These are phyloP conservation scores for Ricinus communis DNA, from an alignment of 345 rosid genomes.

Conservation along the genomic window DNA sequence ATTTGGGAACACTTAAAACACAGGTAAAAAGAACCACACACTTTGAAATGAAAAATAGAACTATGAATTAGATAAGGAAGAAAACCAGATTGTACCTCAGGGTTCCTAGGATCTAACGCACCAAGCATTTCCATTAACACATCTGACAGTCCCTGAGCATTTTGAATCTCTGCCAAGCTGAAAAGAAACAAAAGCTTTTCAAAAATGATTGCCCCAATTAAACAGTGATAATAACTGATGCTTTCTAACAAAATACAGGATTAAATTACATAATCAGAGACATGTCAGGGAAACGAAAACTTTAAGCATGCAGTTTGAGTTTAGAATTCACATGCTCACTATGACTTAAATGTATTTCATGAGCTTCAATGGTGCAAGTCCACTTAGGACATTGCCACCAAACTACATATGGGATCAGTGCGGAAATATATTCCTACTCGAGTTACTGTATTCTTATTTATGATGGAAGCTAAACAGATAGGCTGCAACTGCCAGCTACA, in stretches of 20 bases:
- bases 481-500: no score
- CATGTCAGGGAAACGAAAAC: neutral
- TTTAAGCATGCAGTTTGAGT: no score
- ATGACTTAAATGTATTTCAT: no score
- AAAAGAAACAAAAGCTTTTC: slow-evolving; percentile 16
- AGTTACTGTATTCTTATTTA: no score
- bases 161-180: slow-evolving; percentile 78
- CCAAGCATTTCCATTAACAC: slow-evolving; percentile 81
- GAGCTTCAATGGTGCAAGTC: no score
- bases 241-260: neutral
- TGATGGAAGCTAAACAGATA: no score
- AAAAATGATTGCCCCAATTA: neutral
- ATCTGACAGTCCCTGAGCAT: slow-evolving; percentile 68
- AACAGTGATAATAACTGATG: no score
- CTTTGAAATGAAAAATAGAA: neutral
- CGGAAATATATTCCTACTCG: no score
- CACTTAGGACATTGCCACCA: no score
- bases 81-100: slow-evolving; percentile 50
- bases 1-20: no score
- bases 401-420: no score
- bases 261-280: neutral
- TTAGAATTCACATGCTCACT: no score
- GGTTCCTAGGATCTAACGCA: slow-evolving; percentile 76
- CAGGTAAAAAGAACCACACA: neutral
- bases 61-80: neutral